These are phyloP conservation scores for Venturia asperata DNA, from an alignment of 2,329 filamentous ascomycete genomes.

Conservation along the genomic window DNA sequence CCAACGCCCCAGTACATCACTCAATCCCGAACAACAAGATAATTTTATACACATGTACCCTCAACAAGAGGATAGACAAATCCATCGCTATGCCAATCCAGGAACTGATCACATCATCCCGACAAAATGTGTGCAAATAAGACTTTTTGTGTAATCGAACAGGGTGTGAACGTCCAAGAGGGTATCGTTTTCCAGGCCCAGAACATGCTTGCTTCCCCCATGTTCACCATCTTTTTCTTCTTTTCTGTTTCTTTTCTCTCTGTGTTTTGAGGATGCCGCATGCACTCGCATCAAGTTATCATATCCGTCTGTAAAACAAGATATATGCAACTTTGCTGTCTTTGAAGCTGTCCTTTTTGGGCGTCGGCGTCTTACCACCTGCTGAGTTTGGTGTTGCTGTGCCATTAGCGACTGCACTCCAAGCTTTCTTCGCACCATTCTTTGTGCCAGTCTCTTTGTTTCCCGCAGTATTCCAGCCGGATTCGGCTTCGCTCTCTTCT, in stretches of 20 bases:
- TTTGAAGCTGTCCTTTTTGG: conserved; percentile 53
- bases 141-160: conserved; percentile 13
- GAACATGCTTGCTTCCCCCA: neutral
- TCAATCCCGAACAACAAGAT: neutral
- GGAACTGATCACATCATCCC: neutral
- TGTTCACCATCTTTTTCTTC: conserved; percentile 6
- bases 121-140: conserved; percentile 14
- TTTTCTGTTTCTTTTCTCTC: neutral
- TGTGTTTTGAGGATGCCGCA: neutral
- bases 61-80: conserved; percentile 7
- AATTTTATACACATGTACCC: conserved; percentile 13
- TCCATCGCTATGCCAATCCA: conserved; percentile 13
- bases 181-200: conserved; percentile 14
- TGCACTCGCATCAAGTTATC: neutral
- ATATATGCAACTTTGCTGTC: conserved; percentile 98
- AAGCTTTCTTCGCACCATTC: conserved; percentile 33
- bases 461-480: conserved; percentile 17
- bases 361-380: conserved; percentile 63
- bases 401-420: conserved; percentile 76
- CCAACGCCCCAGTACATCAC: neutral
- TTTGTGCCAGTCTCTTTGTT: neutral
- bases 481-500: conserved; percentile 39
- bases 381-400: conserved; percentile 37
- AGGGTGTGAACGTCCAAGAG: neutral
- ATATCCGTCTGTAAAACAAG: conserved; percentile 81